Base-by-base conservation (phyloP, 2,329 filamentous ascomycete species). In the Colletotrichum melonis region DNA sequence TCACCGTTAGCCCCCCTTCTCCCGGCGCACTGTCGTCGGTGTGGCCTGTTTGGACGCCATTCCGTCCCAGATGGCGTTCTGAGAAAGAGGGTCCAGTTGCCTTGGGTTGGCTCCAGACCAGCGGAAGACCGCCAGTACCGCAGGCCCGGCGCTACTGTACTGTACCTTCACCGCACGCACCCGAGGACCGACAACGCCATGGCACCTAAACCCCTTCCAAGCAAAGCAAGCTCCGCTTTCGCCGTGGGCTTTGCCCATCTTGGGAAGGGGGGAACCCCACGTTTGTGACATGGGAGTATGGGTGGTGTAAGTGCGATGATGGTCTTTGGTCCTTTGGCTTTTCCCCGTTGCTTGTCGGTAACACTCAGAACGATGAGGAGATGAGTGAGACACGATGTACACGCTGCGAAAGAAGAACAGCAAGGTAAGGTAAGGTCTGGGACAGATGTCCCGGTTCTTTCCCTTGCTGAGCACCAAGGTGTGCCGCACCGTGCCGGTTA, bases 11-110 rank as follows among this genome's bases (percentile, higher is more conserved):
- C 14, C 19, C 32, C 28, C 19, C 12, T 35, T 5, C 32, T 35
- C 32, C 32, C 32, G 32, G 63, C 52, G 52, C 63, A 57, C 63
- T 57, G 63, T 46, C 16, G 16, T 46, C 32, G 16, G 22, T 49
- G 63, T 26, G 52, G 49, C 28, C 42, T 63, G 49, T 64, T 64
- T 65, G 52, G 38, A 56, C 63, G 63, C 49, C 49, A 38, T 64
- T 64, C 49, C 49, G 62, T 49, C 49, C 19, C 49, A 65, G 22
- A 57, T 65, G 63, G 49, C 63, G 52, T 65, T 49, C 9, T 57
- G 63, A 30, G 46, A 55, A 56, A 57, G 49, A 56, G 52, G 35
- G 63, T 56, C 49, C 49, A 49, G 59, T 32, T 9, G 11, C 30
- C 30, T 32, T 32, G 30, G 30, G 30, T 46, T 59, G 35, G 62